Conservation (phyloP, 768 basidiomycete species). For the Crassisporium funariophilum region DNA sequence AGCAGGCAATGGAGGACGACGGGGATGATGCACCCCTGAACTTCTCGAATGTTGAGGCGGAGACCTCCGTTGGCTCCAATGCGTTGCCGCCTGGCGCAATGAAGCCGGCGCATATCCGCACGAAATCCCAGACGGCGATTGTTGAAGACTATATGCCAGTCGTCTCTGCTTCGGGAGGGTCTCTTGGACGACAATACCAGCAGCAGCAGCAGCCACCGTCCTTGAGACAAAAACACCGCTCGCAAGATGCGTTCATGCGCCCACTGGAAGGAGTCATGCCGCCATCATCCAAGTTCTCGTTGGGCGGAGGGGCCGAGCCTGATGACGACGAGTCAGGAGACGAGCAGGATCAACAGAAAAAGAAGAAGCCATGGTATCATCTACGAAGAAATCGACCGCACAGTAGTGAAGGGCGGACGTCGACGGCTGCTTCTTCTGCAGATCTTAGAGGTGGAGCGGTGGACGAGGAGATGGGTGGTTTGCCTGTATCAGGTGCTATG, state of each 20-base stretch:
- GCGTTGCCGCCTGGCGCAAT: slow-evolving; percentile 62
- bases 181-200: slow-evolving; percentile 16
- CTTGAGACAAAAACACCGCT: slow-evolving; percentile 23
- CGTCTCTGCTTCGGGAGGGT: slow-evolving; percentile 9
- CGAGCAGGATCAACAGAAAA: slow-evolving; percentile 44
- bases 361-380: slow-evolving; percentile 74
- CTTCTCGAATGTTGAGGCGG: slow-evolving; percentile 18
- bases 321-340: slow-evolving; percentile 46
- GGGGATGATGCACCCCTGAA: slow-evolving; percentile 19
- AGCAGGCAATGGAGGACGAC: slow-evolving; percentile 7
- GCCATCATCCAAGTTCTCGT: slow-evolving; percentile 22
- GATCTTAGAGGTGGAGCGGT: slow-evolving; percentile 22
- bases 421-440: slow-evolving; percentile 22
- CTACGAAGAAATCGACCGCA: slow-evolving; percentile 60
- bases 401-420: slow-evolving; percentile 52
- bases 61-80: slow-evolving; percentile 17
- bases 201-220: slow-evolving; percentile 16
- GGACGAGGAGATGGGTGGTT: slow-evolving; percentile 38
- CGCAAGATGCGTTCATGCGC: slow-evolving; percentile 27
- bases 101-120: slow-evolving; percentile 67
- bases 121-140: slow-evolving; percentile 82
- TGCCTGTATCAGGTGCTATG: slow-evolving; percentile 29
- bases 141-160: slow-evolving; percentile 56
- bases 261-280: slow-evolving; percentile 13
- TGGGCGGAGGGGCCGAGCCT: slow-evolving; percentile 23